Conservation (phyloP, 2,329 filamentous ascomycete genomes). For the Fusarium clavum region DNA sequence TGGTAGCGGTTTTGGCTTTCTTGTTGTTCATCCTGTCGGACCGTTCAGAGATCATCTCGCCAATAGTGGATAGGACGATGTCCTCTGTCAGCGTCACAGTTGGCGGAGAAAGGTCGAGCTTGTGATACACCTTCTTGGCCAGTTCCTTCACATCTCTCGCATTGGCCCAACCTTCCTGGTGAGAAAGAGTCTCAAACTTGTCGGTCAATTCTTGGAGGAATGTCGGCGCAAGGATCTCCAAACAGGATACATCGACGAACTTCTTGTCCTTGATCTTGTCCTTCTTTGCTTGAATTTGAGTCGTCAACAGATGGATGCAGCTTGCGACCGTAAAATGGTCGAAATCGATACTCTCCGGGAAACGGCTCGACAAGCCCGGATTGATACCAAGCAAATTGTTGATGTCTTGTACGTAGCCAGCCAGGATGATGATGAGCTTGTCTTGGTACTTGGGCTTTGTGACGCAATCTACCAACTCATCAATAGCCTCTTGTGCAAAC, state of each 20-base stretch:
- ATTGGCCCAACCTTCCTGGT: conserved; percentile 68
- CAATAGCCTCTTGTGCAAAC: conserved; percentile 68
- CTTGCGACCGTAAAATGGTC: conserved; percentile 54
- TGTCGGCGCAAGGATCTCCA: conserved; percentile 30
- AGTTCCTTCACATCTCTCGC: conserved; percentile 71
- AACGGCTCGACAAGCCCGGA: conserved; percentile 72
- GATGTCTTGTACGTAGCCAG: conserved; percentile 76
- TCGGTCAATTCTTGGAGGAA: conserved; percentile 30
- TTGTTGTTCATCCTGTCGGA: conserved; percentile 22
- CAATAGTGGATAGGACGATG: conserved; percentile 29
- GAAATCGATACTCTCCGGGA: conserved; percentile 72
- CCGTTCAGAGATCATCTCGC: conserved; percentile 41
- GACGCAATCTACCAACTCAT: conserved; percentile 64
- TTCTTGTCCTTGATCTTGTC: conserved; percentile 31
- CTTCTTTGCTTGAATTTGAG: conserved; percentile 54
- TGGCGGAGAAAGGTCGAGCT: conserved; percentile 28
- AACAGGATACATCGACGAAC: conserved; percentile 41
- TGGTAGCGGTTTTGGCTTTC: background rate
- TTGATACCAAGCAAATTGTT: conserved; percentile 71
- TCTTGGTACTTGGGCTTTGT: conserved; percentile 67
- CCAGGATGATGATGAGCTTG: conserved; percentile 74
- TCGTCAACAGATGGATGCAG: conserved; percentile 53
- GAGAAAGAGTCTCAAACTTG: conserved; percentile 55
- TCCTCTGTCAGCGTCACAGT: conserved; percentile 37
- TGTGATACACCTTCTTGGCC: conserved; percentile 61